Conservation (phyloP, 805 yeast species). For the Candida ortonii region DNA sequence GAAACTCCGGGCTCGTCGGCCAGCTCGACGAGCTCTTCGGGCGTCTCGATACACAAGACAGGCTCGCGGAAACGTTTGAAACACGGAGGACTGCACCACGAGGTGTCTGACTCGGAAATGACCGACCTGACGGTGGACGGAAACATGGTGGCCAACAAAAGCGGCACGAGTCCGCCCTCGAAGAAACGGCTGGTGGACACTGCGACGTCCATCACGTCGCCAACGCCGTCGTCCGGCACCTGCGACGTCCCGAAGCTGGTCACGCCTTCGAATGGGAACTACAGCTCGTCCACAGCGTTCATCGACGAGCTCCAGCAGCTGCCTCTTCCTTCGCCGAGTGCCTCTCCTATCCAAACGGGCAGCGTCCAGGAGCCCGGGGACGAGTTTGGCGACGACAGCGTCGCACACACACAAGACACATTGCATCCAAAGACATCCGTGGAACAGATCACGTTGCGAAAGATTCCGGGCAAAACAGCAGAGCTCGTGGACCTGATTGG, state of each 20-base stretch:
- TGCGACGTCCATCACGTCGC: constrained; percentile 13
- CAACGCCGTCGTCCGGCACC: constrained; percentile 15
- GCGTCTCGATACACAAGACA: constrained; percentile 1
- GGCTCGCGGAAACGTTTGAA: constrained; percentile 20
- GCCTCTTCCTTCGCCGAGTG: constrained; percentile 71
- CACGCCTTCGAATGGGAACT: constrained; percentile 11
- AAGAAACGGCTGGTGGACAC: constrained; percentile 21
- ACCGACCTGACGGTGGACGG: constrained; percentile 17
- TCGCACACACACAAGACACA: too few species aligned
- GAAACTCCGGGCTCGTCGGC: too few species aligned
- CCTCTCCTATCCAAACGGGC: constrained; percentile 48
- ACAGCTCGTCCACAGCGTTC: constrained; percentile 9
- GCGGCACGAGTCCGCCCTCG: constrained; percentile 20
- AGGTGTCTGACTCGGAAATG: constrained; percentile 19
- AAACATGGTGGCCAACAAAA: constrained; percentile 9
- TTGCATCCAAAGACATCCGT: too few species aligned
- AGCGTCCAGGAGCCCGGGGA: constrained; percentile 19
- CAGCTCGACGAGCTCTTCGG: too few species aligned
- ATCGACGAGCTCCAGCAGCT: constrained; percentile 37
- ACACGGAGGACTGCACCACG: constrained; percentile 11
- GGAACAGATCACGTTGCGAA: constrained; percentile 1
- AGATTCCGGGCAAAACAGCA: constrained; percentile 2
- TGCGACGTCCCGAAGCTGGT: constrained; percentile 14
- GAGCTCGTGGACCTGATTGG: constrained; percentile 41
- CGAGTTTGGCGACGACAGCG: constrained; percentile 21